Evolutionary conservation across 495 filamentous ascomycete genomes (phyloP).

Genomic region (Neurospora terricola): DNA sequence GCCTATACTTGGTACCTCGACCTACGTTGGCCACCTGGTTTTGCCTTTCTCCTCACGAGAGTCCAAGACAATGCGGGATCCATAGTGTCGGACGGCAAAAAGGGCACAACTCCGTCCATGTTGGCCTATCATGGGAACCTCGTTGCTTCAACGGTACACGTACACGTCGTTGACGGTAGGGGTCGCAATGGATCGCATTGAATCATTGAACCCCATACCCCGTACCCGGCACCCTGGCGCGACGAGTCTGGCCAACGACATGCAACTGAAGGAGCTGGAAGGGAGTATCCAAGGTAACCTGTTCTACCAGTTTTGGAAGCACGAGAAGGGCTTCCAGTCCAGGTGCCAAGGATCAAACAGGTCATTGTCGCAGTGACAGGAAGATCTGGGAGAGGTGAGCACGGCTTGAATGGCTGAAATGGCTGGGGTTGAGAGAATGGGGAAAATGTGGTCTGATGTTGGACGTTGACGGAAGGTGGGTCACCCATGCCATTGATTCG

Average conservation of each 20-base stretch:
- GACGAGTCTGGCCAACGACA: neutral
- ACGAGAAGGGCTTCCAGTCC: neutral
- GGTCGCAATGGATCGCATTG: neutral
- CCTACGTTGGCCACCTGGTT: neutral
- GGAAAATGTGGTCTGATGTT: conserved; percentile 14
- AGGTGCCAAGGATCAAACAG: neutral
- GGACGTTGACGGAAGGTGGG: conserved; percentile 2
- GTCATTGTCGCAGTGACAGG: neutral
- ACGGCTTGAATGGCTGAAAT: neutral
- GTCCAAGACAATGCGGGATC: neutral
- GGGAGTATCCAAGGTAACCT: neutral
- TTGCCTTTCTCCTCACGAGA: neutral
- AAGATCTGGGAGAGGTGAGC: neutral
- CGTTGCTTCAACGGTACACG: neutral
- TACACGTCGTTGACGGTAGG: neutral
- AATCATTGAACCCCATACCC: neutral
- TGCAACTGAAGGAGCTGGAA: neutral
- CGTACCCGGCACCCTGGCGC: neutral
- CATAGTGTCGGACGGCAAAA: neutral
- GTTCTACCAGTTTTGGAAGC: neutral
- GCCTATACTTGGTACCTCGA: neutral
- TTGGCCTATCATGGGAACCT: neutral
- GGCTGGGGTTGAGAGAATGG: neutral
- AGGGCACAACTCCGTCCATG: neutral
- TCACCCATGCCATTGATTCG: neutral